Evolutionary conservation across 1,284 basidiomycete genomes (phyloP).

Genomic region (Puccinia coronata): DNA sequence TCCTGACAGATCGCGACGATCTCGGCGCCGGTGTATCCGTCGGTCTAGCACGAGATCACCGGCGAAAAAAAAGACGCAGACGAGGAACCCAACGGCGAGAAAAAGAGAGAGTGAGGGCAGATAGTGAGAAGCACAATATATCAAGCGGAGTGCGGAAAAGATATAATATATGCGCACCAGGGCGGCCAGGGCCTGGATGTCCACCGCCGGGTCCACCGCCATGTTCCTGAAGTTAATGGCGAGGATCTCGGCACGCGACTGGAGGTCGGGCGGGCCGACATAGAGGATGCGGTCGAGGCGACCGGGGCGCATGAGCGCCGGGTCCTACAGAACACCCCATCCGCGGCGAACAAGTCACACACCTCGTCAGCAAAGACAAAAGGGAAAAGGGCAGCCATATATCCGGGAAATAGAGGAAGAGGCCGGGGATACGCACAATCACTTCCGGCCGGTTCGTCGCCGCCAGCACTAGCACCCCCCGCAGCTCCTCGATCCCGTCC

Average conservation of each 20-base stretch:
- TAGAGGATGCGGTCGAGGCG: slow-evolving; percentile 92
- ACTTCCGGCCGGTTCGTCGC: slow-evolving; percentile 94
- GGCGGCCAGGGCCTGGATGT: slow-evolving; percentile 70
- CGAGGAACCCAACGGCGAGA: no score
- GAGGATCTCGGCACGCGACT: slow-evolving; percentile 80
- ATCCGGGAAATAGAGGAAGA: not conserved
- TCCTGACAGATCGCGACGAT: slow-evolving; percentile 91
- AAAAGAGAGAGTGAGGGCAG: no score
- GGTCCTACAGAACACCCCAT: slow-evolving; percentile 68
- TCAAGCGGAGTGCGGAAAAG: no score
- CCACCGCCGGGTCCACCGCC: slow-evolving; percentile 72
- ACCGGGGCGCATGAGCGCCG: slow-evolving; percentile 91
- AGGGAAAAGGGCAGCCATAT: not conserved
- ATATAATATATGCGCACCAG: no score
- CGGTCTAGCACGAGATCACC: slow-evolving; percentile 65
- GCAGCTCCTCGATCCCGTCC: slow-evolving; percentile 92
- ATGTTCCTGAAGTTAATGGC: slow-evolving; percentile 74
- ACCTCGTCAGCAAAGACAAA: not conserved
- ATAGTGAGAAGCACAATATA: no score
- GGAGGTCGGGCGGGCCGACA: slow-evolving; percentile 83
- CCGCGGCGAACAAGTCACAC: no score
- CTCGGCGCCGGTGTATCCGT: slow-evolving; percentile 95
- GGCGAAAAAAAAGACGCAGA: not conserved
- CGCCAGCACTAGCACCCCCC: slow-evolving; percentile 89
- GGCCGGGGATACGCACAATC: slow-evolving; percentile 65